These are phyloP conservation scores for Colletotrichum higginsianum DNA, from an alignment of 2,329 filamentous ascomycete genomes.

Conservation along the genomic window DNA sequence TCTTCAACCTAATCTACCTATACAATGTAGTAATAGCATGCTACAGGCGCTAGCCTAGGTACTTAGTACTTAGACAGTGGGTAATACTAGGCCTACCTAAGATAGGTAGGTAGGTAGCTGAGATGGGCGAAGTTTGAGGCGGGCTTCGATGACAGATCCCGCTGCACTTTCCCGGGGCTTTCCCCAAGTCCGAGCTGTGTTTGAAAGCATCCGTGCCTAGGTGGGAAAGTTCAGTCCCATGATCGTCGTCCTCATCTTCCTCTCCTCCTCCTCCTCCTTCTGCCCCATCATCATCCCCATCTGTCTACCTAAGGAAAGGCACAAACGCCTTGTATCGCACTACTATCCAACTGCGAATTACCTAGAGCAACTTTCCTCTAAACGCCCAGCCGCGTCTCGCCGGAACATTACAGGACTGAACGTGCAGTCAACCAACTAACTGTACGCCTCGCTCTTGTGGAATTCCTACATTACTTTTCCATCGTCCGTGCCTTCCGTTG, in stretches of 20 bases:
- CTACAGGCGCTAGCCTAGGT: neutral
- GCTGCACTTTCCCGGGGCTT: conserved; percentile 23
- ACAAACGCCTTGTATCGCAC: too few species aligned
- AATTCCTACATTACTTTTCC: neutral
- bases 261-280: neutral
- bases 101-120: neutral
- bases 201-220: neutral
- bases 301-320: neutral
- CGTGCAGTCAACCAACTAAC: neutral
- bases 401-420: neutral
- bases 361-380: neutral
- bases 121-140: conserved; percentile 4
- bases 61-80: too few species aligned
- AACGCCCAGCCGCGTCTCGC: neutral
- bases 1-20: too few species aligned
- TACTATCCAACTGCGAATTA: too few species aligned
- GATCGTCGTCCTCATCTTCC: neutral
- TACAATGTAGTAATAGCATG: neutral
- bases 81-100: neutral
- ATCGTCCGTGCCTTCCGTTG: neutral
- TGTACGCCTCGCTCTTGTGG: conserved; percentile 7
- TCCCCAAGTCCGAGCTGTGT: conserved; percentile 36
- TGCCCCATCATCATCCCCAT: neutral
- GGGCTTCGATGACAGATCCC: conserved; percentile 38
- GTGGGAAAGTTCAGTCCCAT: neutral